Conservation (phyloP, 148 eudicot genomes). For the Chenopodium berlandieri region DNA sequence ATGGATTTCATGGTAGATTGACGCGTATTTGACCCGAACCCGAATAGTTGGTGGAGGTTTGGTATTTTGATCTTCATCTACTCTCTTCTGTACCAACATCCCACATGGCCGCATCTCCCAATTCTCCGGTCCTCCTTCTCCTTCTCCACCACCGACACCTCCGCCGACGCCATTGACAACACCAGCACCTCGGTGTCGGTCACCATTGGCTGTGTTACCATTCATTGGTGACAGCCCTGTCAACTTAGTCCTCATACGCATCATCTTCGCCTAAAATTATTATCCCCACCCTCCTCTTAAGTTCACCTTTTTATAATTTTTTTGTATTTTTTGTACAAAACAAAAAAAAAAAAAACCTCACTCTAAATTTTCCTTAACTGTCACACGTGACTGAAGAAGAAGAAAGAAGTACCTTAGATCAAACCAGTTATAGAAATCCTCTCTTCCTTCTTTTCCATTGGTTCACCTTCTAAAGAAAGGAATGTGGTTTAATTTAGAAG, state of each 20-base stretch:
- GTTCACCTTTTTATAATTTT: no score
- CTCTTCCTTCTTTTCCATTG: constrained; percentile 16
- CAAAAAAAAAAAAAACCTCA: not conserved
- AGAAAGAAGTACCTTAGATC: not conserved
- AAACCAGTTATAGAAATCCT: not conserved
- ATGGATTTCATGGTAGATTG: constrained; percentile 61
- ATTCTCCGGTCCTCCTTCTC: constrained; percentile 33
- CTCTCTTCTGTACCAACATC: constrained; percentile 82
- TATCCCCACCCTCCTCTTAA: not conserved
- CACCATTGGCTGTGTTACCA: constrained; percentile 15
- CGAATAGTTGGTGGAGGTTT: constrained; percentile 57
- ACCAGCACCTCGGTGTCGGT: constrained; percentile 23
- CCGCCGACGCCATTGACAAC: constrained; percentile 20
- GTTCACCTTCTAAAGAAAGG: constrained; percentile 21
- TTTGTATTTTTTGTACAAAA: constrained; percentile 7
- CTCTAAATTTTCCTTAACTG: constrained; percentile 19
- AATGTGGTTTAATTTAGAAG: constrained; percentile 5
- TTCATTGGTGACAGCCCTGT: constrained; percentile 38
- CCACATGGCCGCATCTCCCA: constrained; percentile 94
- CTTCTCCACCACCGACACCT: constrained; percentile 26
- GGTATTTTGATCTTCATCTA: constrained; percentile 49
- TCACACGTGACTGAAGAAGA: constrained; percentile 31
- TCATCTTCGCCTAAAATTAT: constrained; percentile 40
- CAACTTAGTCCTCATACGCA: constrained; percentile 68
- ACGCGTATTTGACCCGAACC: constrained; percentile 75